Percentiles rank a stretch among this genome's conserved stretches.
Conservation (phyloP, 2,329 filamentous ascomycete genomes). For the Paecilomyces sp. region DNA sequence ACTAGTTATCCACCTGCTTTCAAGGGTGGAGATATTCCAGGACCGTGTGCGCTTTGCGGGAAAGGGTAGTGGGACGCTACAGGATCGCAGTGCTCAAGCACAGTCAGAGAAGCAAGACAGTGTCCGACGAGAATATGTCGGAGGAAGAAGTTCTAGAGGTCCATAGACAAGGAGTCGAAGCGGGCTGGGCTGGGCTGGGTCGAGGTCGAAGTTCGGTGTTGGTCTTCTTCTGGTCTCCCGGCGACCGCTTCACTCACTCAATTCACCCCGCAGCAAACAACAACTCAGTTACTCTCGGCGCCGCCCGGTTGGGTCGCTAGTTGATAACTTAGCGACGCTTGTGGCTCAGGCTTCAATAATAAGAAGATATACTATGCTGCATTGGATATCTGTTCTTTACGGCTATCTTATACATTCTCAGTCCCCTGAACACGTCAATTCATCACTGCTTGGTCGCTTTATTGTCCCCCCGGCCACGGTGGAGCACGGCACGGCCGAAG, state of each 20-base stretch:
- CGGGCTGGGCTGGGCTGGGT: background rate
- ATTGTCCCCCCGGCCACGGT: background rate
- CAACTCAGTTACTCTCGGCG: background rate
- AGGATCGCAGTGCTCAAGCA: background rate
- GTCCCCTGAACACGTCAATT: background rate
- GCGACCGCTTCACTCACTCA: slow-evolving; percentile 9
- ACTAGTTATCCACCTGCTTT: background rate
- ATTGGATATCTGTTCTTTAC: background rate
- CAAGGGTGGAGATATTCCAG: background rate
- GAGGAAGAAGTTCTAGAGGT: background rate
- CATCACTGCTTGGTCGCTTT: background rate
- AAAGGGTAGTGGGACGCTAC: background rate
- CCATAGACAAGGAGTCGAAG: background rate
- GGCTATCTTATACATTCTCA: background rate
- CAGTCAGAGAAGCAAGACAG: background rate
- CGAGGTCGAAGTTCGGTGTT: background rate
- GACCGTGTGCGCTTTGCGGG: background rate
- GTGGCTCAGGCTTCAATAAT: background rate
- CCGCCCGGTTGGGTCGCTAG: background rate
- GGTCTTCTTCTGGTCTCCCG: slow-evolving; percentile 6
- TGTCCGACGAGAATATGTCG: background rate
- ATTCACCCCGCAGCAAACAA: slow-evolving; percentile 10
- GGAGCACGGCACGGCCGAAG: background rate
- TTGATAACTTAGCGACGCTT: background rate
- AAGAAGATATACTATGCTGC: background rate